These are phyloP conservation scores for Lachancea thermotolerans DNA, from an alignment of 805 yeast genomes.

Conservation along the genomic window DNA sequence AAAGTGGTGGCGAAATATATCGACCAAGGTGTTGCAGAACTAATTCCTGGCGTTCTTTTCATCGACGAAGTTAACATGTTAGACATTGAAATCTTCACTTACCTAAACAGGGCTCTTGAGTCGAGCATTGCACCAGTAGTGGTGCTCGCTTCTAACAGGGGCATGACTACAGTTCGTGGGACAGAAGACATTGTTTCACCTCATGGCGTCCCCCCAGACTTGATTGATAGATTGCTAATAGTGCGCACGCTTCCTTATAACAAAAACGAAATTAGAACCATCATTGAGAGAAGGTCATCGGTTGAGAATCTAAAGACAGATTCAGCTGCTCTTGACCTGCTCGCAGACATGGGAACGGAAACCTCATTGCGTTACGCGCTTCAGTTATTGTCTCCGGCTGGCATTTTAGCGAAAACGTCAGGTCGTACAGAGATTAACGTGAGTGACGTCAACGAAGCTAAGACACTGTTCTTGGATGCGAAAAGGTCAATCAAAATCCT, in stretches of 20 bases:
- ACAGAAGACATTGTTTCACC: constrained; percentile 81
- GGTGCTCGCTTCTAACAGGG: constrained; percentile 92
- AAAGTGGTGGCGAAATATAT: constrained; percentile 93
- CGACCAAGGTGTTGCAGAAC: constrained; percentile 96
- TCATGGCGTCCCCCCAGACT: constrained; percentile 95
- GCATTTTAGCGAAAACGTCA: constrained; percentile 66
- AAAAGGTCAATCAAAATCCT: constrained; percentile 70
- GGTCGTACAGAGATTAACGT: constrained; percentile 63
- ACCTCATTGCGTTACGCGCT: constrained; percentile 88
- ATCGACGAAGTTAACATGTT: constrained; percentile 98
- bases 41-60: constrained; percentile 95
- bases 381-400: constrained; percentile 87
- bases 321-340: constrained; percentile 62
- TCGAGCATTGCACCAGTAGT: constrained; percentile 90
- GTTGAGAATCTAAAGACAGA: constrained; percentile 66
- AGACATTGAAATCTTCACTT: constrained; percentile 94
- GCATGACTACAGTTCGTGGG: constrained; percentile 86
- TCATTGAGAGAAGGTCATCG: constrained; percentile 73
- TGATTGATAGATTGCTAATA: constrained; percentile 84
- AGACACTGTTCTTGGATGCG: constrained; percentile 77
- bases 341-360: constrained; percentile 66
- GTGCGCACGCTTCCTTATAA: constrained; percentile 88
- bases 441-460: constrained; percentile 78
- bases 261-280: constrained; percentile 72
- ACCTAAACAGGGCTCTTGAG: constrained; percentile 88